Percentiles rank a stretch among this genome's conserved stretches.
These are phyloP conservation scores for Amanita phalloides DNA, from an alignment of 768 basidiomycete species.

Conservation along the genomic window DNA sequence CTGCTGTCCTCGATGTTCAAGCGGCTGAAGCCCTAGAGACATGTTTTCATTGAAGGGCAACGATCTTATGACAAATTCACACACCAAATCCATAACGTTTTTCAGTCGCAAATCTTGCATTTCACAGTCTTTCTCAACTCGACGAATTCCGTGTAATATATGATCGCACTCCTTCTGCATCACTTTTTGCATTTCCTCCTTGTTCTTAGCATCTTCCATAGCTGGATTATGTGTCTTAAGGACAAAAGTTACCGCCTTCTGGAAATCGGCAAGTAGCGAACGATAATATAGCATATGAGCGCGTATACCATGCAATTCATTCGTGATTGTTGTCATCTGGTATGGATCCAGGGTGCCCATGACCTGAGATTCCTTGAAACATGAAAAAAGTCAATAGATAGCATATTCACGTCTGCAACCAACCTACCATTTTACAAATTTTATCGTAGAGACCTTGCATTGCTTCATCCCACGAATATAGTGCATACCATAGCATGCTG, in stretches of 20 bases:
- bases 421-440: constrained; percentile 33
- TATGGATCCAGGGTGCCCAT: constrained; percentile 19
- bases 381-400: neutral
- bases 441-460: constrained; percentile 40
- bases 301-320: constrained; percentile 44
- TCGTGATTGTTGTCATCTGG: constrained; percentile 29
- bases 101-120: constrained; percentile 35
- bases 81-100: constrained; percentile 40
- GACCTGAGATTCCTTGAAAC: constrained; percentile 34
- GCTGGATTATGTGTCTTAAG: constrained; percentile 40
- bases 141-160: constrained; percentile 36
- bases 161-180: constrained; percentile 35
- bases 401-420: neutral
- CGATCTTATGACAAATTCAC: neutral
- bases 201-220: constrained; percentile 15
- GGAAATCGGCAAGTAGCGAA: constrained; percentile 44
- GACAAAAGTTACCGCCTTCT: constrained; percentile 41
- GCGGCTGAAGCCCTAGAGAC: constrained; percentile 28
- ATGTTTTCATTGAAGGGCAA: neutral
- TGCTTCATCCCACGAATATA: constrained; percentile 55
- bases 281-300: constrained; percentile 51
- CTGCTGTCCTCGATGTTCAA: constrained; percentile 38
- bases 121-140: constrained; percentile 28
- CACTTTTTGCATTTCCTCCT: neutral
- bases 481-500: constrained; percentile 44